Percentiles rank a stretch among this genome's conserved stretches.
phyloP scores from a whole-genome alignment of 352 stramenopile genomes.

The Pythium sukuiense region DNA sequence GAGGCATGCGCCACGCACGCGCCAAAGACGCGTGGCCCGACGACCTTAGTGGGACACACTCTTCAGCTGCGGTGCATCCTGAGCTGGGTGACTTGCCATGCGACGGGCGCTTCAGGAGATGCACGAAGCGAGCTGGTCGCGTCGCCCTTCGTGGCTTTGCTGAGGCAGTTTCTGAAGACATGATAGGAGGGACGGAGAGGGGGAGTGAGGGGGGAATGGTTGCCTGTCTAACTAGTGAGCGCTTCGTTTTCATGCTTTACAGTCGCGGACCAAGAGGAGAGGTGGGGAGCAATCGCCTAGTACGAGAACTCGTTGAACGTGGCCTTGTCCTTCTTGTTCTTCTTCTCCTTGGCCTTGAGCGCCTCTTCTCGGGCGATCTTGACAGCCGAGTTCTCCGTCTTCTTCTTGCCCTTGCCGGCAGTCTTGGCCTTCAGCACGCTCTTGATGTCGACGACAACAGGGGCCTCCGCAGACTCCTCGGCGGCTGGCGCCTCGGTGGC shows the following conservation, averaged over 20 bases:
- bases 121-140: neutral
- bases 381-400: conserved; percentile 53
- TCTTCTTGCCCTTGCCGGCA: conserved; percentile 74
- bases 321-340: conserved; percentile 76
- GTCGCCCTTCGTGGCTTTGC: neutral
- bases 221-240: conserved; percentile 26
- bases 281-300: conserved; percentile 24
- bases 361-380: conserved; percentile 71
- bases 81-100: neutral
- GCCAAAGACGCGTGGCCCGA: neutral
- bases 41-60: neutral
- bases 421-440: conserved; percentile 68
- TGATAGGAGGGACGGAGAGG: neutral
- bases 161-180: neutral
- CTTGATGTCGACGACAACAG: conserved; percentile 65
- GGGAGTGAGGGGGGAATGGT: neutral
- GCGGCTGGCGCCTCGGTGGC: conserved; percentile 16
- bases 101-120: neutral
- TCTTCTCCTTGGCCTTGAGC: conserved; percentile 66
- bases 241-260: conserved; percentile 17
- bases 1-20: neutral
- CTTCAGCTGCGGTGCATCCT: neutral
- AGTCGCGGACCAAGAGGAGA: conserved; percentile 13
- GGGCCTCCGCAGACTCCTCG: conserved; percentile 20
- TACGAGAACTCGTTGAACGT: conserved; percentile 84